A percentile compares a stretch with the other conserved stretches of the same genome.
These are phyloP conservation scores for Aspergillus nidulans DNA, from an alignment of 495 filamentous ascomycete species.

Conservation along the genomic window DNA sequence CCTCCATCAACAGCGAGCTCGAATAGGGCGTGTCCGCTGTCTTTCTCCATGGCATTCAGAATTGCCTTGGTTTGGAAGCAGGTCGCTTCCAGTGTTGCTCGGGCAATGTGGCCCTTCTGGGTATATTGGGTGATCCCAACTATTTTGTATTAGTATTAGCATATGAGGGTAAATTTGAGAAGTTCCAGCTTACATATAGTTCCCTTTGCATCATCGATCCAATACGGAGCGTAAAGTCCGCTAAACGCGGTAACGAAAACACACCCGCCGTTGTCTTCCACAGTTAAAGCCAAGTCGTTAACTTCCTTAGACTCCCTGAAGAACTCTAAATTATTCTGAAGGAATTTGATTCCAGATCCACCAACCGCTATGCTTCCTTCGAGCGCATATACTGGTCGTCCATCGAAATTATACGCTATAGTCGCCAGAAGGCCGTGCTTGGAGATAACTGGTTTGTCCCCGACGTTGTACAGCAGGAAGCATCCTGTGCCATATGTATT, in stretches of 20 bases:
- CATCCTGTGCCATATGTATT: conserved; percentile 97
- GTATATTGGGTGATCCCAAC: conserved; percentile 94
- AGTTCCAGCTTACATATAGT: conserved; percentile 65
- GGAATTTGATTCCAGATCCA: conserved; percentile 82
- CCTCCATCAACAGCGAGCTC: conserved; percentile 88
- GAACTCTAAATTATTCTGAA: conserved; percentile 83
- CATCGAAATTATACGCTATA: conserved; percentile 71
- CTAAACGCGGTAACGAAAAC: conserved; percentile 96
- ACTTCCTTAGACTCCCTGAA: conserved; percentile 70
- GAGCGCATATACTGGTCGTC: conserved; percentile 78
- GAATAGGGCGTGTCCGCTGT: conserved; percentile 74
- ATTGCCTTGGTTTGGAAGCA: conserved; percentile 97
- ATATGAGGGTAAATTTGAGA: conserved; percentile 7
- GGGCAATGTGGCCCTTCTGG: conserved; percentile 82
- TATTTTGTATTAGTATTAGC: conserved; percentile 11
- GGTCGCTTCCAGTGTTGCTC: conserved; percentile 89
- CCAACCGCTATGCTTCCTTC: conserved; percentile 95
- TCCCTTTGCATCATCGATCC: conserved; percentile 94
- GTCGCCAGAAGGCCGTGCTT: conserved; percentile 86
- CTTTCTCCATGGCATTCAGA: conserved; percentile 89
- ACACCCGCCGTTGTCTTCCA: conserved; percentile 83
- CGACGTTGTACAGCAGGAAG: conserved; percentile 93
- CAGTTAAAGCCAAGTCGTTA: conserved; percentile 71
- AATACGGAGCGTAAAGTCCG: conserved; percentile 93
- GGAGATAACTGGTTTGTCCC: conserved; percentile 83